Conservation (phyloP, 306 rosid genomes). For the Cucumis melo region DNA sequence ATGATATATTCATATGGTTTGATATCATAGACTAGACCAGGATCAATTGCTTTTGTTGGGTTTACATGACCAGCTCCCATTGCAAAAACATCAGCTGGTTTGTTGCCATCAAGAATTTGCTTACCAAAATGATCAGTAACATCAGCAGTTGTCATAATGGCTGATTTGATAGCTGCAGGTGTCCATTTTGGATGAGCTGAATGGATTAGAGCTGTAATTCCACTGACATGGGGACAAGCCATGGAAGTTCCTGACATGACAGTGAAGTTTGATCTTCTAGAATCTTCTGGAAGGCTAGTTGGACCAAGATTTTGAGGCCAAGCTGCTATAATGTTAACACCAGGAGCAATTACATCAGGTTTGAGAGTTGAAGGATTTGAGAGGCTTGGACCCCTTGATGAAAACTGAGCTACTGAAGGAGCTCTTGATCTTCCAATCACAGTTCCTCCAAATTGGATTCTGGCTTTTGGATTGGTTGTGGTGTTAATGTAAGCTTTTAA, state of each 20-base stretch:
- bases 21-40: conserved; percentile 69
- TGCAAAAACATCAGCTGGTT: conserved; percentile 51
- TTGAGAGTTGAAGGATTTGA: conserved; percentile 81
- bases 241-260: conserved; percentile 94
- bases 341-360: conserved; percentile 90
- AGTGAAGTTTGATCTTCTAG: conserved; percentile 68
- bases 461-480: conserved; percentile 39
- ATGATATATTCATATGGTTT: conserved; percentile 47
- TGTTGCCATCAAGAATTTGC: conserved; percentile 59
- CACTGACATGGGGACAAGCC: conserved; percentile 93
- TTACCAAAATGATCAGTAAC: conserved; percentile 47
- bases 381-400: conserved; percentile 79
- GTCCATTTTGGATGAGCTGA: conserved; percentile 67
- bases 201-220: conserved; percentile 65
- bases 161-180: conserved; percentile 75
- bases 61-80: conserved; percentile 76
- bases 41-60: conserved; percentile 53
- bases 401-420: conserved; percentile 75
- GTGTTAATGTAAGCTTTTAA: conserved; percentile 63
- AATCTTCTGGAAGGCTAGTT: conserved; percentile 64
- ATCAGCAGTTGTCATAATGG: conserved; percentile 71
- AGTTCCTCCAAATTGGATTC: conserved; percentile 68
- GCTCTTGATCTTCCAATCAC: conserved; percentile 57
- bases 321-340: conserved; percentile 91
- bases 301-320: conserved; percentile 99